phyloP scores from a whole-genome alignment of 2,329 filamentous ascomycete species.

The Phialemoniopsis sp. region DNA sequence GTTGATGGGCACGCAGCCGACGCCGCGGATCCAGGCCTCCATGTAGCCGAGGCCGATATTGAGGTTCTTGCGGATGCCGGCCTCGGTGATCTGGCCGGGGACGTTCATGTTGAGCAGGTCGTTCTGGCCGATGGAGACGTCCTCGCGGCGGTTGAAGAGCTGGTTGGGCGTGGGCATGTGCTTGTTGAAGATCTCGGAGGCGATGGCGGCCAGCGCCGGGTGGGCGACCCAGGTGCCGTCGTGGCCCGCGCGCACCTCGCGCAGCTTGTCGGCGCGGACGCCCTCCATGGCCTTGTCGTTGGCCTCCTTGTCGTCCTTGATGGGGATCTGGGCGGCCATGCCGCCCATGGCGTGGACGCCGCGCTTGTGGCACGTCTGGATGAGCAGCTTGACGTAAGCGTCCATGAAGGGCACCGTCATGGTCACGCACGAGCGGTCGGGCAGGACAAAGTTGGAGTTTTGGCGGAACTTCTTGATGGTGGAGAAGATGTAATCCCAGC shows the following conservation, averaged over 20 bases:
- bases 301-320: conserved; percentile 87
- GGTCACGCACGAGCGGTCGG: conserved; percentile 85
- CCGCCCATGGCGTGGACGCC: conserved; percentile 99
- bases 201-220: conserved; percentile 84
- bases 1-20: conserved; percentile 97
- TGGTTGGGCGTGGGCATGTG: conserved; percentile 99
- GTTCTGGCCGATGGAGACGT: conserved; percentile 79
- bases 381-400: conserved; percentile 91
- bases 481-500: conserved; percentile 99
- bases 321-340: conserved; percentile 98
- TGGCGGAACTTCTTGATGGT: conserved; percentile 99
- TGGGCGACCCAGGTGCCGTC: conserved; percentile 97
- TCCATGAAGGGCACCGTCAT: conserved; percentile 99
- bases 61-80: conserved; percentile 94
- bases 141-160: conserved; percentile 84
- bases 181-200: conserved; percentile 92
- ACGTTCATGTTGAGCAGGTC: conserved; percentile 98
- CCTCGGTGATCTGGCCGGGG: conserved; percentile 86
- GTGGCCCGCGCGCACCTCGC: conserved; percentile 91
- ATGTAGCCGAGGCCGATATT: conserved; percentile 97
- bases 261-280: conserved; percentile 91
- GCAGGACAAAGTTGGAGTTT: conserved; percentile 87
- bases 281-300: conserved; percentile 94
- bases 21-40: conserved; percentile 94
- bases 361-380: conserved; percentile 95